Conservation (phyloP, 2,329 filamentous ascomycete genomes). For the Aspergillus luchuensis region DNA sequence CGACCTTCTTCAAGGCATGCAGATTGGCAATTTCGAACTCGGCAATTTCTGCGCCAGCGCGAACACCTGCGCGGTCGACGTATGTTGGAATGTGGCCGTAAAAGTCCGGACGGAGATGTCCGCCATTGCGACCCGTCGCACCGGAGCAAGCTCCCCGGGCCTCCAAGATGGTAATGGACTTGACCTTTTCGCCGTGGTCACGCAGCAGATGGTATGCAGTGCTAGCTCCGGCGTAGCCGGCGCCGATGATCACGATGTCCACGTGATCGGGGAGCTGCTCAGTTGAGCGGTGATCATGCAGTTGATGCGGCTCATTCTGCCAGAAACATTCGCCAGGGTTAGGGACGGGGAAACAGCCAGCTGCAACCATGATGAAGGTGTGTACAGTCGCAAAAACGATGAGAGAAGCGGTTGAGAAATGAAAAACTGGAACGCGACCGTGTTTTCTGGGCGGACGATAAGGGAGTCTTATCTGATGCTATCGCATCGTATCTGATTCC, state of each 20-base stretch:
- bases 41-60: constrained; percentile 41
- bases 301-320: constrained; percentile 41
- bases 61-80: constrained; percentile 34
- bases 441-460: not conserved
- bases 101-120: constrained; percentile 46
- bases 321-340: constrained; percentile 39
- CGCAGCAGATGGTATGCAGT: constrained; percentile 45
- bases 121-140: constrained; percentile 48
- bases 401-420: not conserved
- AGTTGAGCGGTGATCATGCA: constrained; percentile 46
- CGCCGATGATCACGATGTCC: constrained; percentile 51
- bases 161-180: constrained; percentile 41
- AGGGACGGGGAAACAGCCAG: constrained; percentile 4
- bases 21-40: constrained; percentile 46
- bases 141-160: constrained; percentile 44
- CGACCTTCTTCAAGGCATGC: constrained; percentile 40
- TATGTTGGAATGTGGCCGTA: constrained; percentile 41
- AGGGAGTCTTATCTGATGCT: not conserved
- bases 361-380: not conserved
- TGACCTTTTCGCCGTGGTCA: constrained; percentile 12
- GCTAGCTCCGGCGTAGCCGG: constrained; percentile 49
- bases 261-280: constrained; percentile 25
- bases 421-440: not conserved
- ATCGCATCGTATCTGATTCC: not conserved
- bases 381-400: not conserved